Percentiles rank a stretch among this genome's conserved stretches.
These are phyloP conservation scores for Hylodesmum podocarpum DNA, from an alignment of 306 rosid genomes.

Conservation along the genomic window DNA sequence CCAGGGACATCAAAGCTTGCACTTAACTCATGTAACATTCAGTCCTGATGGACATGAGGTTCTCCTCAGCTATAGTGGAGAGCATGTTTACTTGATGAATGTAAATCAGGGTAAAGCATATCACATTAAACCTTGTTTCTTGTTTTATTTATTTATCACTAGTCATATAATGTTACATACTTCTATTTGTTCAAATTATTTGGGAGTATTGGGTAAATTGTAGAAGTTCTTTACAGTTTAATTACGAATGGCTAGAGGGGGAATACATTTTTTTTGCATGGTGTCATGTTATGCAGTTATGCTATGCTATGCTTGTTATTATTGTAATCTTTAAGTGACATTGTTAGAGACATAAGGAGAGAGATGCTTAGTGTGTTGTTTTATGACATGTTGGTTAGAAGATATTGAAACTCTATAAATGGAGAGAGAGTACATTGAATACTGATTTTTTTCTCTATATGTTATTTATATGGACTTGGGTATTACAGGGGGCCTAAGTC, in stretches of 20 bases:
- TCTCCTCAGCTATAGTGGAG: slow-evolving; percentile 98
- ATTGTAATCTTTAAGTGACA: not conserved
- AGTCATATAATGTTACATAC: not conserved
- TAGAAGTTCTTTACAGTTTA: slow-evolving; percentile 9
- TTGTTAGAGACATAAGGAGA: slow-evolving; percentile 1
- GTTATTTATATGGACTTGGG: too few species aligned
- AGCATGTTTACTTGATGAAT: slow-evolving; percentile 91
- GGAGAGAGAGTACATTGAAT: too few species aligned
- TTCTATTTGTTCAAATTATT: not conserved
- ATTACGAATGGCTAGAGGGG: not conserved
- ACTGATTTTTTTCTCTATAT: too few species aligned
- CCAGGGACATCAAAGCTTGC: slow-evolving; percentile 81
- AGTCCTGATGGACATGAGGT: slow-evolving; percentile 95
- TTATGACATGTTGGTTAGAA: slow-evolving; percentile 18
- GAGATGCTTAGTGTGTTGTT: not conserved
- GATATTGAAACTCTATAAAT: slow-evolving; percentile 17
- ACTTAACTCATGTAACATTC: slow-evolving; percentile 91
- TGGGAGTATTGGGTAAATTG: not conserved
- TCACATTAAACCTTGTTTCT: slow-evolving; percentile 12
- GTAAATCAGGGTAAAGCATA: slow-evolving; percentile 64
- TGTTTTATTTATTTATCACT: slow-evolving; percentile 22
- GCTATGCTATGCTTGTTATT: slow-evolving; percentile 3
- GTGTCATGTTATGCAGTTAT: slow-evolving; percentile 19
- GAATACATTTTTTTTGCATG: not conserved
- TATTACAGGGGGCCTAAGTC: too few species aligned